Evolutionary conservation across 1,284 basidiomycete genomes (phyloP).

Genomic region (Malassezia dermatis): DNA sequence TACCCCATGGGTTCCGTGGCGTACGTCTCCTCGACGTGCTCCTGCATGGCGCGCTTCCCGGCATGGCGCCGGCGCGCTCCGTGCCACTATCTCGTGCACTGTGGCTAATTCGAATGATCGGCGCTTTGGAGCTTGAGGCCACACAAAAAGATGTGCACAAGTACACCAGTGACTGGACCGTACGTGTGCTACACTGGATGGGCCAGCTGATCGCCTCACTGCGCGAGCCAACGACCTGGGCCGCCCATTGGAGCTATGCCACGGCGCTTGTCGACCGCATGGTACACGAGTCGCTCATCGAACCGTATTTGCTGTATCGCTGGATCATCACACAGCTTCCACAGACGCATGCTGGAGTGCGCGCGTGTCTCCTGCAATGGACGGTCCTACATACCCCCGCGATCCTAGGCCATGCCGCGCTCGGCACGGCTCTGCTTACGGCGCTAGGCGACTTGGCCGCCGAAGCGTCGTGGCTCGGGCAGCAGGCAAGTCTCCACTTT

Average conservation of each 20-base stretch:
- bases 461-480: slow-evolving; percentile 2
- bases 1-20: slow-evolving; percentile 86
- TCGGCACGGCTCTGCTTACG: background rate
- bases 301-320: slow-evolving; percentile 64
- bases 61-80: slow-evolving; percentile 1
- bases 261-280: slow-evolving; percentile 57
- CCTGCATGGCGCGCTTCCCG: slow-evolving; percentile 51
- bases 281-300: slow-evolving; percentile 69
- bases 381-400: slow-evolving; percentile 40
- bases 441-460: background rate
- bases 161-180: slow-evolving; percentile 83
- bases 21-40: slow-evolving; percentile 81
- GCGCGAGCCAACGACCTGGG: background rate
- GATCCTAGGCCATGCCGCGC: background rate
- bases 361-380: slow-evolving; percentile 66
- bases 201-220: slow-evolving; percentile 53
- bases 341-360: slow-evolving; percentile 63
- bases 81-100: slow-evolving; percentile 78
- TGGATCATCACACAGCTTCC: slow-evolving; percentile 72
- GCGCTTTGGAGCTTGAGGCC: slow-evolving; percentile 64
- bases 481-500: background rate
- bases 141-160: background rate
- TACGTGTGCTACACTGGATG: slow-evolving; percentile 72
- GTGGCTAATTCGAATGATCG: slow-evolving; percentile 88
- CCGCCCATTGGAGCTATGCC: slow-evolving; percentile 67